Percentiles rank a stretch among this genome's conserved stretches.
Evolutionary conservation across 2,329 filamentous ascomycete species (phyloP).

Genomic region (Furcasterigmium furcatum): DNA sequence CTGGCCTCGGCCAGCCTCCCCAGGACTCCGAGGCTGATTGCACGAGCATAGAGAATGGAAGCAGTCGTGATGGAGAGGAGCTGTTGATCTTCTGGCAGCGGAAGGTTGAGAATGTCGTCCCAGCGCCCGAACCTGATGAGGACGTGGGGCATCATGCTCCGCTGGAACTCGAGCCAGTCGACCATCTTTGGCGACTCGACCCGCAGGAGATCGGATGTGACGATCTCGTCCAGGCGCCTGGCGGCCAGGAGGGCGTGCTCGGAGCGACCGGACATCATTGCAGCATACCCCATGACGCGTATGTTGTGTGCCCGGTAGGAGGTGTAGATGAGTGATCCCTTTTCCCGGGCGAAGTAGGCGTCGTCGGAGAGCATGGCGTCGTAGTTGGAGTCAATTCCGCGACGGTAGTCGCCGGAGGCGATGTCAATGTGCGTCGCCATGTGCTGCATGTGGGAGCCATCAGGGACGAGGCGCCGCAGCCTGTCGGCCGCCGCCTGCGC

Average conservation of each 20-base stretch:
- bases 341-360: slow-evolving; percentile 56
- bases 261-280: slow-evolving; percentile 72
- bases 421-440: slow-evolving; percentile 80
- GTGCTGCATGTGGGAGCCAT: slow-evolving; percentile 68
- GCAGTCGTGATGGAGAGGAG: no score
- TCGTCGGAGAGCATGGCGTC: slow-evolving; percentile 66
- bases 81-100: slow-evolving; percentile 50
- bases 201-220: slow-evolving; percentile 46
- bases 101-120: slow-evolving; percentile 58
- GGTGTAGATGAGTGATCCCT: slow-evolving; percentile 70
- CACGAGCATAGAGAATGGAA: no score
- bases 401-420: slow-evolving; percentile 67
- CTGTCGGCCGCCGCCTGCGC: slow-evolving; percentile 60
- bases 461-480: slow-evolving; percentile 63
- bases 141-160: slow-evolving; percentile 65
- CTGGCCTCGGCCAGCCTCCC: slow-evolving; percentile 52
- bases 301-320: slow-evolving; percentile 73
- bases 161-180: slow-evolving; percentile 72
- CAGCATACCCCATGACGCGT: slow-evolving; percentile 73
- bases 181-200: slow-evolving; percentile 70
- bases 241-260: slow-evolving; percentile 59
- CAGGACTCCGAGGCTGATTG: neutral
- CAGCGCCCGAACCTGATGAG: slow-evolving; percentile 73
- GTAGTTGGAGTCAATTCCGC: slow-evolving; percentile 64
- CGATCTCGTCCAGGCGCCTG: slow-evolving; percentile 37